Base-by-base conservation (phyloP, 2,329 filamentous ascomycete species). In the Nigrospora oryzae region DNA sequence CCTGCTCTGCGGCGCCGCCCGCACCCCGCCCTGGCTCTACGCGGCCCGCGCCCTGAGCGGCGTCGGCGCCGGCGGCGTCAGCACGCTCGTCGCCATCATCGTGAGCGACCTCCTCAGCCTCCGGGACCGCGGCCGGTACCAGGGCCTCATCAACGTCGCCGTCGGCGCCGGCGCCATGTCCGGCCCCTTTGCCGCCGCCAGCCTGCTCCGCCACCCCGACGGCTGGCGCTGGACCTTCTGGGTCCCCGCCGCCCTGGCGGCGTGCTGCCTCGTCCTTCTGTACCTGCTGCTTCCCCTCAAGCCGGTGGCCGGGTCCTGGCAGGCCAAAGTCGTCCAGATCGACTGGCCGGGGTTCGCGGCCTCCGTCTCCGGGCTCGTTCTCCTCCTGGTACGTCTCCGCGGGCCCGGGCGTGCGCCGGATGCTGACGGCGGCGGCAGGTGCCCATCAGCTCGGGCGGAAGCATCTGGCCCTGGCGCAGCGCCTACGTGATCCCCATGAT, bases 181-280 rank as follows among this genome's bases (percentile, higher is more conserved):
- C n/a, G 76, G 75, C 0, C 78, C 69, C 10, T 51, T 75, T 17
- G 63, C 74, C 32, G 72, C 78, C 8, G 77, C 75, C 23, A 16
- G 74, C 68, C 3, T 75, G 79, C 47, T 66, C 74, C 3, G 65
- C 77, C 44, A 63, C 70, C 38, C 66, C 70, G 2, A 46, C 23
- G 23, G 61, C 1, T 81, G 79, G 80, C 62, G 73, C 8, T 84
- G 80, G 79, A 75, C 84, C 42, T 83, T 84, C 57, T 84, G 74
- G 69, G 69, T 82, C 51, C 83, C 83, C 51, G 60, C 81, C 3
- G 77, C 79, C 2, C 74, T 83, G 53, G 68, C 71, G 32, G 74
- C 63, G 3, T 47, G 78, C n/a, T 71, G 70, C 4, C 58, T 64
- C 14, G 52, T 72, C 39, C 60, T 77, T 51, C 63, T 78, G n/a